Percentiles rank a stretch among this genome's conserved stretches.
Evolutionary conservation across 2,329 filamentous ascomycete species (phyloP).

Genomic region (Neofusicoccum kwambonambiense): DNA sequence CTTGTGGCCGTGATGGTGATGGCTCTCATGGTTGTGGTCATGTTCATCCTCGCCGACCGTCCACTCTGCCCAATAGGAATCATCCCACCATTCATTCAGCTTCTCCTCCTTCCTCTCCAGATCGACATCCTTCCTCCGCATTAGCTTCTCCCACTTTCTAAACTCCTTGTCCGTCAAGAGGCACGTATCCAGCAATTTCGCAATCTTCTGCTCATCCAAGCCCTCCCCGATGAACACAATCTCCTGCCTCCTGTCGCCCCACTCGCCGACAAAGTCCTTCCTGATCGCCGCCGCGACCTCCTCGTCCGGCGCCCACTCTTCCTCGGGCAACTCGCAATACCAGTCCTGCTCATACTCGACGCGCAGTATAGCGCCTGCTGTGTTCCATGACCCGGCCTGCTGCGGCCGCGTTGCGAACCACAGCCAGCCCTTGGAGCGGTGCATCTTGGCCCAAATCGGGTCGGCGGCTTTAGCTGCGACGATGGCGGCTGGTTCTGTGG

Average conservation of each 20-base stretch:
- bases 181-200: slow-evolving; percentile 57
- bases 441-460: slow-evolving; percentile 54
- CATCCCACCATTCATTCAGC: slow-evolving; percentile 55
- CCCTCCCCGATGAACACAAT: slow-evolving; percentile 71
- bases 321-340: slow-evolving; percentile 59
- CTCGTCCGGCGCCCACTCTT: slow-evolving; percentile 50
- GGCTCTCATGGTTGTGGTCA: background rate
- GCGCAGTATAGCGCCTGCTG: slow-evolving; percentile 64
- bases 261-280: slow-evolving; percentile 53
- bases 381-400: slow-evolving; percentile 60
- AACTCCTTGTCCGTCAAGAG: slow-evolving; percentile 61
- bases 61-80: slow-evolving; percentile 38
- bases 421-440: slow-evolving; percentile 64
- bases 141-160: slow-evolving; percentile 40
- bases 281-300: slow-evolving; percentile 50
- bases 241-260: slow-evolving; percentile 70
- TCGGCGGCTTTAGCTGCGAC: slow-evolving; percentile 57
- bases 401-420: slow-evolving; percentile 60
- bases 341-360: slow-evolving; percentile 56
- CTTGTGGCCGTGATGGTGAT: background rate
- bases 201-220: slow-evolving; percentile 55
- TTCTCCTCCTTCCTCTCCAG: slow-evolving; percentile 46
- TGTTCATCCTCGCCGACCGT: background rate
- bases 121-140: slow-evolving; percentile 29
- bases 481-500: slow-evolving; percentile 32